These are phyloP conservation scores for Pseudogymnoascus sp. DNA, from an alignment of 2,329 filamentous ascomycete genomes.

Conservation along the genomic window DNA sequence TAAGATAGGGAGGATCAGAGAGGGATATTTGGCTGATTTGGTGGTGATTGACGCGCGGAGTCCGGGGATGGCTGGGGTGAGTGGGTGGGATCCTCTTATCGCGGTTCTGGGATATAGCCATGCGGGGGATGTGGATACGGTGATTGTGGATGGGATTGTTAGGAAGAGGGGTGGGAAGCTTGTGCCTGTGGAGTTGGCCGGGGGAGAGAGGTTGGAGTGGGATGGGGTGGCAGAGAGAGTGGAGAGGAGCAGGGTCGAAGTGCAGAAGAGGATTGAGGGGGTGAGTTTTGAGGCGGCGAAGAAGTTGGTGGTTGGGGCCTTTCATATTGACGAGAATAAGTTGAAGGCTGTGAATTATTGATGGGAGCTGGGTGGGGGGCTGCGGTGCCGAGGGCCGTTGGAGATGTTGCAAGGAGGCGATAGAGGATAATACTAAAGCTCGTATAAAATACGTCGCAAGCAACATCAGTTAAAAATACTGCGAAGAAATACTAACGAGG, in stretches of 20 bases:
- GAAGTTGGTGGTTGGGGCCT: conserved; percentile 25
- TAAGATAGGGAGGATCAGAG: conserved; percentile 37
- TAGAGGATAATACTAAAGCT: not conserved
- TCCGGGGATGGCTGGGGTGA: conserved; percentile 35
- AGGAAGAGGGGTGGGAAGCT: conserved; percentile 29
- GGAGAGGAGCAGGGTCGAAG: conserved; percentile 25
- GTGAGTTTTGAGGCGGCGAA: conserved; percentile 24
- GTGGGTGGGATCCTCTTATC: conserved; percentile 34
- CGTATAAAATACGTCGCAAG: too few species aligned
- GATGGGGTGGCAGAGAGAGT: conserved; percentile 18
- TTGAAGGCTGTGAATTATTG: conserved; percentile 25
- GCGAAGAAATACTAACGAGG: too few species aligned
- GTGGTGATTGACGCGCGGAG: conserved; percentile 38
- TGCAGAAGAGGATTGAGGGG: conserved; percentile 26
- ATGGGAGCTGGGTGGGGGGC: conserved; percentile 6
- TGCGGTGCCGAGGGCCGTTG: not conserved
- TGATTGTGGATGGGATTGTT: conserved; percentile 36
- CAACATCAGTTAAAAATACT: too few species aligned
- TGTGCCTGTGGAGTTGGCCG: conserved; percentile 14
- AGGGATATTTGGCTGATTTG: conserved; percentile 40
- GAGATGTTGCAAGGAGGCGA: not conserved
- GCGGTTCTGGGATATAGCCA: conserved; percentile 36
- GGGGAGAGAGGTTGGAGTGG: conserved; percentile 13
- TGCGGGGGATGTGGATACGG: conserved; percentile 34
- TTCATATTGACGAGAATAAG: conserved; percentile 26